Evolutionary conservation across 2,329 filamentous ascomycete species (phyloP).

Genomic region (Alternaria infectoria): DNA sequence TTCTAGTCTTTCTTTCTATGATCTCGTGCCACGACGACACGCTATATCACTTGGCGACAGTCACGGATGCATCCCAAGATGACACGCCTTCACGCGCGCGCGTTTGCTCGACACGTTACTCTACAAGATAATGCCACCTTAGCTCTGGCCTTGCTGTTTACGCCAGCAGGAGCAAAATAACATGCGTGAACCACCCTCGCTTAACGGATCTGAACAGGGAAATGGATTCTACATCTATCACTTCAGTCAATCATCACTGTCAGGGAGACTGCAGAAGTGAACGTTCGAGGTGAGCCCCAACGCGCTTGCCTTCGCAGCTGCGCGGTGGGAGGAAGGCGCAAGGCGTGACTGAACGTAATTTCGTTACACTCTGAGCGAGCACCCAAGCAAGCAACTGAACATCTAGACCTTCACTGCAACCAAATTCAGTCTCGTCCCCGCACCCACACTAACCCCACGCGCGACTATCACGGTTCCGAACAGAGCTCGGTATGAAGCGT

Average conservation of each 20-base stretch:
- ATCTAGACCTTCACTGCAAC: background rate
- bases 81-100: background rate
- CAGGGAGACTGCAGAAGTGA: background rate
- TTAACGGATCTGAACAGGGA: background rate
- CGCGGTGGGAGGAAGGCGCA: background rate
- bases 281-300: background rate
- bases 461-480: background rate
- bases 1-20: background rate
- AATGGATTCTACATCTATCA: background rate
- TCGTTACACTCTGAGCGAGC: background rate
- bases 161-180: background rate
- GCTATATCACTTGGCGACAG: background rate
- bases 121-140: background rate
- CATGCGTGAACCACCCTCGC: background rate
- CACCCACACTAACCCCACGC: background rate
- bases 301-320: background rate
- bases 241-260: background rate
- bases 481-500: background rate
- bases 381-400: background rate
- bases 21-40: background rate
- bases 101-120: background rate
- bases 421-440: background rate
- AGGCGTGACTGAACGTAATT: background rate
- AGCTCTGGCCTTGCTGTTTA: background rate
- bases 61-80: background rate